Evolutionary conservation across 768 basidiomycete species (phyloP), one percentile per base, ranked within the genome.

Genomic region (Hericium erinaceus): DNA sequence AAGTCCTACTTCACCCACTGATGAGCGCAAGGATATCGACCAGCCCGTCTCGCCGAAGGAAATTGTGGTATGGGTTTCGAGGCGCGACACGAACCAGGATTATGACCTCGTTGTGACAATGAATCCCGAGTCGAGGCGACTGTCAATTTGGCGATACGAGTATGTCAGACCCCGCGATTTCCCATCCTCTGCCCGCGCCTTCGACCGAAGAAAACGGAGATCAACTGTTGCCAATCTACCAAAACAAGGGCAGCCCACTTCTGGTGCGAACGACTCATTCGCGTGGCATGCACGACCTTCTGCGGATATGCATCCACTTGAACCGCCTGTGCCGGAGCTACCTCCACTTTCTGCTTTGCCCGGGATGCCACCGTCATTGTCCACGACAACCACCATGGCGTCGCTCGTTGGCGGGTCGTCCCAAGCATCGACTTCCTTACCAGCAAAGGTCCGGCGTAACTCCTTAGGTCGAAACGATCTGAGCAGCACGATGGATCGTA

Each of bases 81-180:
- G 72, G 57, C 73, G 72, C 16, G 71, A 69, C 20, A 70, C 73
- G 20, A 71, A 74, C 39, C 67, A 75, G 49, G 68, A 72, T 15
- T 71, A 78, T 59, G 73, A 83, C 38, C 66, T 87, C 4, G 59
- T 83, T 8, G 77, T 87, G 37, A 88, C 87, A 1, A 71, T 85
- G 24, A 75, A 87, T 58, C 67, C 74, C 7, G 79, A 80, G 54
- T 79, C 73, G 53, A 73, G 70, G 11, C 75, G 74, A 49, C 62
- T 90, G 2, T 79, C 84, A 2, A 69, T 90, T 41, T 92, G 89
- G 89, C 78, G 85, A 26, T 90, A 90, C 66, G 78, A 75, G 0
- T 85, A 84, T 63, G 69, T 85, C 58, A 81, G 80, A 60, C 82
- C 81, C 10, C 82, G 79, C 64, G 79, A 80, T 58, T 72, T 75